Conservation (phyloP, 2,329 filamentous ascomycete genomes). For the Samsoniella hepiali region DNA sequence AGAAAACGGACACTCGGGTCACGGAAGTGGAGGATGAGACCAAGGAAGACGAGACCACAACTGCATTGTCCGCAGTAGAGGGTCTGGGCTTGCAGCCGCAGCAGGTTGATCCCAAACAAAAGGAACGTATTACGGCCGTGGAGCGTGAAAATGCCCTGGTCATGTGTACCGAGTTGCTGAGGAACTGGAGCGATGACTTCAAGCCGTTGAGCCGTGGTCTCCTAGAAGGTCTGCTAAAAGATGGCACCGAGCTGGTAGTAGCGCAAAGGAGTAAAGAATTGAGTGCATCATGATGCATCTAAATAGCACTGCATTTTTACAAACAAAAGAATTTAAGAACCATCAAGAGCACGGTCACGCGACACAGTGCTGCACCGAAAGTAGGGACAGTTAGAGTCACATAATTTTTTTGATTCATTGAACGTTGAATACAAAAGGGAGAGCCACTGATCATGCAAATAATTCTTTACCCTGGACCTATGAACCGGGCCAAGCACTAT, state of each 20-base stretch:
- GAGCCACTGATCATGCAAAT: constrained; percentile 41
- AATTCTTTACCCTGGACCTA: constrained; percentile 40
- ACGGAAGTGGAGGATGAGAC: constrained; percentile 19
- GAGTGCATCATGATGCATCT: background rate
- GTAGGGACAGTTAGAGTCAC: background rate
- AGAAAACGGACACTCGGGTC: constrained; percentile 18
- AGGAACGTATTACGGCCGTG: constrained; percentile 45
- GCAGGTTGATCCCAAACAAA: constrained; percentile 42
- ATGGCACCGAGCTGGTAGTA: constrained; percentile 47
- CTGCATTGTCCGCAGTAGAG: constrained; percentile 27
- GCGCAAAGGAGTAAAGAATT: constrained; percentile 25
- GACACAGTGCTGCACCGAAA: background rate
- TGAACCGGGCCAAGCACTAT: constrained; percentile 35
- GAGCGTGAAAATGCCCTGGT: constrained; percentile 62
- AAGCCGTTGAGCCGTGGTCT: constrained; percentile 36
- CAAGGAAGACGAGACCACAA: constrained; percentile 21
- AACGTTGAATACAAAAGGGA: constrained; percentile 32
- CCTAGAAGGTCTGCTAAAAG: constrained; percentile 48
- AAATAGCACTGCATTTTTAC: background rate
- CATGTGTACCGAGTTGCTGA: constrained; percentile 53
- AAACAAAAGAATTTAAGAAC: no score
- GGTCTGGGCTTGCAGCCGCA: constrained; percentile 45
- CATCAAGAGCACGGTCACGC: background rate
- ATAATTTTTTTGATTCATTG: constrained; percentile 25
- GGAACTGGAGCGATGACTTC: constrained; percentile 40